Evolutionary conservation across 495 filamentous ascomycete genomes (phyloP), one percentile per base, ranked within the genome.

Genomic region (Aspergillus diversus): DNA sequence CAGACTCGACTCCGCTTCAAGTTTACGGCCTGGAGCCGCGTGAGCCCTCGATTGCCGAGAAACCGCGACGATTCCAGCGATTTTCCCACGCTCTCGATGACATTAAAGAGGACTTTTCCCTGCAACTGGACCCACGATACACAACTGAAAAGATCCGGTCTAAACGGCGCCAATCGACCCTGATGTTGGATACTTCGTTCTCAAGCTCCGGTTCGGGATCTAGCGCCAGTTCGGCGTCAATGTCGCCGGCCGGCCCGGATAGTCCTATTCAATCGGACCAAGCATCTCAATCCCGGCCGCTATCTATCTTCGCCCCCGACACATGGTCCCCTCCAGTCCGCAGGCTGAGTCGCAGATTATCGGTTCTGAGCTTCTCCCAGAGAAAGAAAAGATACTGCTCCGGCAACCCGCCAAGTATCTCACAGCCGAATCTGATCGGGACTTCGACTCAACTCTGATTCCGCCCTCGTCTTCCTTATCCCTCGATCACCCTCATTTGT

Each of bases 61-160:
- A 65, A 53, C 65, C 75, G 51, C 73, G 71, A 31, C 69, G 76
- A n/a, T 55, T 78, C 52, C 70, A 63, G 59, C 74, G 77, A 27
- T 69, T 80, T 61, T 80, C 77, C 17, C 71, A 77, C 61, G 75
- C 72, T 46, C 72, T 80, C 33, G 77, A 70, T 62, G 75, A 78
- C 52, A 78, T 78, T 69, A 75, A 74, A 21, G 77, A 80, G 60
- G 76, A 80, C 52, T 68, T 75, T 32, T 64, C 72, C 4, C 63
- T 73, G 21, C 65, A 76, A 42, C 51, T 75, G 5, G 70, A 77
- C 55, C 50, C 70, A 8, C 67, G 65, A 31, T 55, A 59, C 48
- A 70, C 68, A 8, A 70, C 72, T 42, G 69, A 72, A 34, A 73
- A 69, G 60, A 68, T 76, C 47, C 57, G 57, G 11, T 39, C 33